Conservation (phyloP, 2,329 filamentous ascomycete genomes). For the Neocatenulostroma microsporum region DNA sequence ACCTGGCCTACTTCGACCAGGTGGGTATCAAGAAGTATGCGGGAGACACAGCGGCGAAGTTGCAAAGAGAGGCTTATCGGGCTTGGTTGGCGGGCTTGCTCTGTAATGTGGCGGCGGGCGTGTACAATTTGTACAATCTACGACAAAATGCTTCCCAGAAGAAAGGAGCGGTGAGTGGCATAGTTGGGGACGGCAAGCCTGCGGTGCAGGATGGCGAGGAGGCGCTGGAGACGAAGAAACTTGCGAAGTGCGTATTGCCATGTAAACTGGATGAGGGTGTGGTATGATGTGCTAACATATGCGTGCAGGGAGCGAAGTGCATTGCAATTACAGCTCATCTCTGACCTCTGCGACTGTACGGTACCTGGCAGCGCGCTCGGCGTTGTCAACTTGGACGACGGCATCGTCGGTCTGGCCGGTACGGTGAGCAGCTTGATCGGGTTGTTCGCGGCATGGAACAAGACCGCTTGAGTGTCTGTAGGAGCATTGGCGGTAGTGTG, state of each 20-base stretch:
- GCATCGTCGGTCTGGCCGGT: slow-evolving; percentile 82
- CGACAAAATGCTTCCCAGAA: slow-evolving; percentile 62
- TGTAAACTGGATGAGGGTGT: no score
- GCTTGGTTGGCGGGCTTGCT: slow-evolving; percentile 76
- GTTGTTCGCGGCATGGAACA: slow-evolving; percentile 78
- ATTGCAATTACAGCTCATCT: slow-evolving; percentile 74
- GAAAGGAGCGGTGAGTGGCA: no score
- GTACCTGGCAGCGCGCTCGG: slow-evolving; percentile 70
- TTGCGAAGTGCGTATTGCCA: slow-evolving; percentile 61
- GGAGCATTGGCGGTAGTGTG: no score
- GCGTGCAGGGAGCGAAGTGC: slow-evolving; percentile 60
- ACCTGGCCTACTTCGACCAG: slow-evolving; percentile 61
- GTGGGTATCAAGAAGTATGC: slow-evolving; percentile 67
- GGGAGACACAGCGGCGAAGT: slow-evolving; percentile 55
- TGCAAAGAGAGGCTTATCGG: slow-evolving; percentile 68
- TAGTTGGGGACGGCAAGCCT: no score
- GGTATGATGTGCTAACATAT: slow-evolving; percentile 7
- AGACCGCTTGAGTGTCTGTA: slow-evolving; percentile 76
- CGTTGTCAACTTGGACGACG: slow-evolving; percentile 75
- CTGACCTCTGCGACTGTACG: slow-evolving; percentile 81
- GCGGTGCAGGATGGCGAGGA: slow-evolving; percentile 86
- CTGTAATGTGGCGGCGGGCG: slow-evolving; percentile 66
- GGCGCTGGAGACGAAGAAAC: slow-evolving; percentile 83
- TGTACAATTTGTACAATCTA: slow-evolving; percentile 70
- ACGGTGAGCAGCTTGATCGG: slow-evolving; percentile 86